phyloP scores from a whole-genome alignment of 2,329 filamentous ascomycete species.

The Cryphonectria parasitica region DNA sequence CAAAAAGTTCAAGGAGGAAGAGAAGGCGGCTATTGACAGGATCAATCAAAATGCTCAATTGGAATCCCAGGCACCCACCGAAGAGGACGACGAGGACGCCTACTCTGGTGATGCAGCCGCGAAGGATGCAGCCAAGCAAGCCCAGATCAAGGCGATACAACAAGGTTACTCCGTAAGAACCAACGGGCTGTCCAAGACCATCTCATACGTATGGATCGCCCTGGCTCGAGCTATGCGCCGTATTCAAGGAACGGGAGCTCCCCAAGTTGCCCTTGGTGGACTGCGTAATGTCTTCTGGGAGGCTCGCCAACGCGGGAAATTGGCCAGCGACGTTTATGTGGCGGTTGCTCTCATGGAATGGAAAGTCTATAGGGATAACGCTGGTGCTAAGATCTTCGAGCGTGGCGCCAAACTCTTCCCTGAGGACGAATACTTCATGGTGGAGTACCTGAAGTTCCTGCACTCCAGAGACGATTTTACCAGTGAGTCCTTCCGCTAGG shows the following conservation, averaged over 20 bases:
- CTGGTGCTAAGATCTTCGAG: constrained; percentile 94
- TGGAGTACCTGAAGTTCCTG: constrained; percentile 95
- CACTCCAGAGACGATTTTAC: constrained; percentile 91
- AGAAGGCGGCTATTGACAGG: constrained; percentile 60
- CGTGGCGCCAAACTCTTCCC: constrained; percentile 92
- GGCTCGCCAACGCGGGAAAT: constrained; percentile 81
- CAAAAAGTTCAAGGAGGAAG: constrained; percentile 69
- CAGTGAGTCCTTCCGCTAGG: constrained; percentile 61
- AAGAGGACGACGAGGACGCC: constrained; percentile 56
- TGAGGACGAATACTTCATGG: constrained; percentile 87
- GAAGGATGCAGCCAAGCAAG: constrained; percentile 63
- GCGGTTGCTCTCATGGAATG: constrained; percentile 92
- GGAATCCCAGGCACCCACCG: constrained; percentile 33
- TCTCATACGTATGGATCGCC: constrained; percentile 94
- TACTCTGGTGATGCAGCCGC: constrained; percentile 45
- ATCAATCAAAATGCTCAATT: constrained; percentile 53
- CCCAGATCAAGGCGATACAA: constrained; percentile 64
- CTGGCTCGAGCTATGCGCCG: constrained; percentile 92
- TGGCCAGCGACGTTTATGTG: constrained; percentile 94
- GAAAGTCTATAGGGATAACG: constrained; percentile 91
- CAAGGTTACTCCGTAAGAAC: constrained; percentile 74
- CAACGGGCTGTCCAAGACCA: constrained; percentile 76
- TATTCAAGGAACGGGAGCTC: constrained; percentile 81
- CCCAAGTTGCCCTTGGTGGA: constrained; percentile 62
- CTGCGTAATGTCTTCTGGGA: constrained; percentile 89